phyloP scores from a whole-genome alignment of 139 green algal species.

The Haematococcus lacustris region DNA sequence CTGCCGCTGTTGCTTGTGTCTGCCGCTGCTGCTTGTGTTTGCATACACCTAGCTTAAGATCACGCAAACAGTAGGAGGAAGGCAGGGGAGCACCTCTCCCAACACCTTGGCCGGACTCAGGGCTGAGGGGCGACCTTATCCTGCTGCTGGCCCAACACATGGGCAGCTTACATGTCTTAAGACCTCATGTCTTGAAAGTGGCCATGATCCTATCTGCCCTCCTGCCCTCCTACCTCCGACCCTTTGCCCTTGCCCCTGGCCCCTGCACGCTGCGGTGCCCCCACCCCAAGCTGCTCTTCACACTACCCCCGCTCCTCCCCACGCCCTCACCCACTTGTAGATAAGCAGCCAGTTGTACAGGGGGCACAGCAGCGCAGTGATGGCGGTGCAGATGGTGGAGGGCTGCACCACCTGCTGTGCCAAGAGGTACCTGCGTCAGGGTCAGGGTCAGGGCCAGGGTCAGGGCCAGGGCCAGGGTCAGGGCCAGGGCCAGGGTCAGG shows the following conservation, averaged over 20 bases:
- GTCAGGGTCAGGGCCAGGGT: no score
- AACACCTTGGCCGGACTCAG: no score
- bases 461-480: no score
- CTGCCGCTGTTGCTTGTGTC: no score
- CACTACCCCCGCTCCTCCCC: neutral
- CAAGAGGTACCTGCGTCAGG: conserved; percentile 44
- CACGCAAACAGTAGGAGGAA: no score
- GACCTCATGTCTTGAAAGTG: neutral
- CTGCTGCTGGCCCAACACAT: neutral
- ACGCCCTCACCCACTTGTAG: conserved; percentile 20
- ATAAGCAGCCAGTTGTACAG: conserved; percentile 41
- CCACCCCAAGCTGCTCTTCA: neutral
- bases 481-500: no score
- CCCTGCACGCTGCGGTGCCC: neutral
- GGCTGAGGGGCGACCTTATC: no score
- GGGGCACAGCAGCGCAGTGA: conserved; percentile 21
- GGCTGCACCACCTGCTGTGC: conserved; percentile 52
- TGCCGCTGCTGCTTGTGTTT: no score
- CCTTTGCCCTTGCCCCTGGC: neutral
- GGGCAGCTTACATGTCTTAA: neutral
- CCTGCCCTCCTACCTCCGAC: neutral
- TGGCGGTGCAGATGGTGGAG: conserved; percentile 23
- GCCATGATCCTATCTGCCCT: neutral
- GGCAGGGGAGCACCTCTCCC: no score
- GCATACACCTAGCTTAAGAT: no score